phyloP scores from a whole-genome alignment of 148 eudicot genomes.

The Rhododendron ferrugineum region DNA sequence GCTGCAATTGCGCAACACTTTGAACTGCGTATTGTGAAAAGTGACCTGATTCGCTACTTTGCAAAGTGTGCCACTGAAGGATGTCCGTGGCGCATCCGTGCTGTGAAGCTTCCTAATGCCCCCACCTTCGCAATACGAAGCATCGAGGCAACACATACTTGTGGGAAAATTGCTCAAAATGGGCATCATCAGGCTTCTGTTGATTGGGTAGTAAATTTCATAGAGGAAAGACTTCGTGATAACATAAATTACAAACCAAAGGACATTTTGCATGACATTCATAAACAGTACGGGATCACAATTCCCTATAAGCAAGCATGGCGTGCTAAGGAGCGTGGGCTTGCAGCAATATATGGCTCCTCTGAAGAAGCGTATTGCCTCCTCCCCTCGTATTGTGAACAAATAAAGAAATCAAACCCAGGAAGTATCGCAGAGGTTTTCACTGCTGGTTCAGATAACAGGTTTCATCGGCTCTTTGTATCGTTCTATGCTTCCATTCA shows the following conservation, averaged over 20 bases:
- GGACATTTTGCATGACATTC: conserved; percentile 53
- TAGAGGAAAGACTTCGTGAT: conserved; percentile 49
- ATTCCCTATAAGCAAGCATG: conserved; percentile 74
- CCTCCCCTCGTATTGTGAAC: conserved; percentile 57
- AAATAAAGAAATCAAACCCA: conserved; percentile 44
- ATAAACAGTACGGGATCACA: conserved; percentile 55
- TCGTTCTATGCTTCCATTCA: conserved; percentile 51
- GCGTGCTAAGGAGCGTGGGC: conserved; percentile 67
- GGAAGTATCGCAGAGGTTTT: conserved; percentile 52
- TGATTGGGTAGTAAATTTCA: conserved; percentile 62
- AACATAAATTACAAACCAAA: conserved; percentile 64
- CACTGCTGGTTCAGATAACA: conserved; percentile 39
- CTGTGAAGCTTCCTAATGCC: conserved; percentile 45
- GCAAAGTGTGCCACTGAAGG: conserved; percentile 59
- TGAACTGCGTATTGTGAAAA: conserved; percentile 55
- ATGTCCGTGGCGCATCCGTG: conserved; percentile 68
- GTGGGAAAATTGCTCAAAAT: conserved; percentile 47
- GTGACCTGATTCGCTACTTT: conserved; percentile 52
- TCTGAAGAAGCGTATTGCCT: conserved; percentile 60
- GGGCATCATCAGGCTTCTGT: conserved; percentile 75
- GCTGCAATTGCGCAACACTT: conserved; percentile 71
- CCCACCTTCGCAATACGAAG: conserved; percentile 42
- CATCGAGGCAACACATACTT: conserved; percentile 45
- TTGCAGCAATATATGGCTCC: conserved; percentile 61
- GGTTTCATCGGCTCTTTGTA: conserved; percentile 51